phyloP scores from a whole-genome alignment of 2,329 filamentous ascomycete species.

The Metarhizium sp. region DNA sequence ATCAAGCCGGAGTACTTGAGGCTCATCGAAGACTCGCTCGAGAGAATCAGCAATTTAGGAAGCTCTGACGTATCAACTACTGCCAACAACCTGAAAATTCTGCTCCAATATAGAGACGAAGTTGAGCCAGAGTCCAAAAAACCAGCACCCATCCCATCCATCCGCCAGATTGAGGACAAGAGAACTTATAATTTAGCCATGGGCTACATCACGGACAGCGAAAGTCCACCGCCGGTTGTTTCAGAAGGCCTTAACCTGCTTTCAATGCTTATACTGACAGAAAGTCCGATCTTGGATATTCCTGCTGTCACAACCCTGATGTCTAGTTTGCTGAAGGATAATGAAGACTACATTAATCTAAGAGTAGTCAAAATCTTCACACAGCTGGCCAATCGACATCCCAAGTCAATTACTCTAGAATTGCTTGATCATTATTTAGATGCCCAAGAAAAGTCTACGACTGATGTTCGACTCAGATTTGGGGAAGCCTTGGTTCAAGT shows the following conservation, averaged over 20 bases:
- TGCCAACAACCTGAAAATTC: constrained; percentile 44
- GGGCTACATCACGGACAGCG: constrained; percentile 51
- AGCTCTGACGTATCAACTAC: constrained; percentile 38
- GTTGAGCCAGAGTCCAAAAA: constrained; percentile 35
- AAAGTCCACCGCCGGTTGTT: constrained; percentile 57
- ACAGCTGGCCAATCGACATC: constrained; percentile 51
- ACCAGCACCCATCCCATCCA: constrained; percentile 27
- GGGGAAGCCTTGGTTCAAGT: constrained; percentile 59
- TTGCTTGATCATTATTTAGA: constrained; percentile 62
- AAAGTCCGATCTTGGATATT: constrained; percentile 55
- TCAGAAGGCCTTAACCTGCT: constrained; percentile 55
- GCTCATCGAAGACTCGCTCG: constrained; percentile 40
- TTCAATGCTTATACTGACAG: constrained; percentile 43
- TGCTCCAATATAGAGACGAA: constrained; percentile 47
- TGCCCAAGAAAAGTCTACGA: constrained; percentile 41
- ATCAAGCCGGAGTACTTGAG: constrained; percentile 31
- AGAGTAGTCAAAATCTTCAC: constrained; percentile 58
- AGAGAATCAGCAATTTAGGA: constrained; percentile 27
- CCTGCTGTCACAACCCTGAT: constrained; percentile 54
- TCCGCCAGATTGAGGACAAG: constrained; percentile 47
- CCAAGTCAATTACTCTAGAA: constrained; percentile 51
- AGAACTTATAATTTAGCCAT: constrained; percentile 54
- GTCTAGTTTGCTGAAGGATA: constrained; percentile 53
- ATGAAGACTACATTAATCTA: constrained; percentile 63
- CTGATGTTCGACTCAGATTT: constrained; percentile 58